phyloP scores from a whole-genome alignment of 805 yeast genomes.

The Starmerella stellata region DNA sequence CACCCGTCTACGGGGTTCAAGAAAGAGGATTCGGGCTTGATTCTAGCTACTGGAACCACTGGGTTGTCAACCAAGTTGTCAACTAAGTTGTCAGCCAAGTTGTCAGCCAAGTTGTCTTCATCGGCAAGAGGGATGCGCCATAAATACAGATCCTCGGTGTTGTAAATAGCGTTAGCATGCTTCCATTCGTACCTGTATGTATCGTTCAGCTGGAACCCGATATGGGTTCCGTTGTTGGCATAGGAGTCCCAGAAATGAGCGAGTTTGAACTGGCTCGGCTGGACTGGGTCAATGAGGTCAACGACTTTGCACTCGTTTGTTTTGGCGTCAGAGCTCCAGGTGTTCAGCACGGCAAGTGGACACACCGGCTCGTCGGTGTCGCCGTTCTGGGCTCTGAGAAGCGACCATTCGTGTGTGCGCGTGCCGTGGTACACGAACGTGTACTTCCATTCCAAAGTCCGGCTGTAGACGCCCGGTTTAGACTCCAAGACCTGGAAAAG shows the following conservation, averaged over 20 bases:
- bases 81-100: conserved; percentile 17
- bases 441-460: conserved; percentile 9
- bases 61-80: conserved; percentile 2
- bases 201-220: conserved; percentile 11
- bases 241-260: conserved; percentile 10
- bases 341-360: conserved; percentile 16
- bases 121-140: too few species aligned
- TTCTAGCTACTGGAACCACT: conserved; percentile 12
- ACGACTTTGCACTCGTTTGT: conserved; percentile 11
- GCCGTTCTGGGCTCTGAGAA: conserved; percentile 10
- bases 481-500: conserved; percentile 15
- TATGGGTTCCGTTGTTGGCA: conserved; percentile 5
- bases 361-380: conserved; percentile 4
- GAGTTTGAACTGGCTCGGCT: conserved; percentile 4
- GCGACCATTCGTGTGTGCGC: conserved; percentile 17
- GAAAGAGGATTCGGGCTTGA: conserved; percentile 9
- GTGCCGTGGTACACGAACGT: conserved; percentile 17
- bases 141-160: conserved; percentile 5
- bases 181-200: conserved; percentile 15
- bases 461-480: conserved; percentile 3
- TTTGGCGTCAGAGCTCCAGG: conserved; percentile 9
- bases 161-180: too few species aligned
- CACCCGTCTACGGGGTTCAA: conserved; percentile 15
- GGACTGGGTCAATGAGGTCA: conserved; percentile 10
- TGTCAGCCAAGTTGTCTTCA: conserved; percentile 5